These are phyloP conservation scores for Fusarium tricinctum DNA, from an alignment of 2,329 filamentous ascomycete species.

Conservation along the genomic window DNA sequence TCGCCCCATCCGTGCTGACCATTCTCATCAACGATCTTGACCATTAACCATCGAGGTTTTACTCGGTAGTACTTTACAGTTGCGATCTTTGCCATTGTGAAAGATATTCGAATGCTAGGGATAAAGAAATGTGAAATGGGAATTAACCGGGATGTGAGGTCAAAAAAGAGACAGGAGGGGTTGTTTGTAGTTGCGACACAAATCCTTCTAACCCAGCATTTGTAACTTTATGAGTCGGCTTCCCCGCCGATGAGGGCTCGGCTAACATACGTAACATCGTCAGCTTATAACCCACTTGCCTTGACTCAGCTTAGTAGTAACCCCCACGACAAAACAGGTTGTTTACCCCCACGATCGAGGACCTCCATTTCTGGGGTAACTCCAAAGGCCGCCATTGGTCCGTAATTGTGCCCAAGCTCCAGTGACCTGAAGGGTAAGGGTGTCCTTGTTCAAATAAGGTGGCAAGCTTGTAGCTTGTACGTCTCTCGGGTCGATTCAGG, in stretches of 20 bases:
- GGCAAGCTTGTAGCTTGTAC: too few relatives aligned
- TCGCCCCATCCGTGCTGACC: conserved; percentile 80
- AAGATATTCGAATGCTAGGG: too few relatives aligned
- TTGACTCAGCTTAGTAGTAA: neutral
- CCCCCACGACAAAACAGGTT: conserved; percentile 20
- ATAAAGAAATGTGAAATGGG: too few relatives aligned
- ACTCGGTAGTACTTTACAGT: conserved; percentile 80
- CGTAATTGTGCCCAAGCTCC: too few relatives aligned
- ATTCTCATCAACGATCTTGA: conserved; percentile 78
- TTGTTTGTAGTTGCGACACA: too few relatives aligned
- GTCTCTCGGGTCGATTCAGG: too few relatives aligned
- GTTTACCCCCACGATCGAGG: conserved; percentile 9
- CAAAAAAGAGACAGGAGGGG: too few relatives aligned
- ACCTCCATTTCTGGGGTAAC: conserved; percentile 15
- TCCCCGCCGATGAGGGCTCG: neutral
- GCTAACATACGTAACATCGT: conserved; percentile 2
- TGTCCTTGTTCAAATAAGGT: too few relatives aligned
- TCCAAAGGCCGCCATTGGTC: neutral
- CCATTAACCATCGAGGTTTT: conserved; percentile 81
- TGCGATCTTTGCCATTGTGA: conserved; percentile 52
- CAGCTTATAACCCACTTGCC: neutral
- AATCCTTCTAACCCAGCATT: neutral
- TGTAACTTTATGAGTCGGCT: conserved; percentile 7
- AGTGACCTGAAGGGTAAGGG: too few relatives aligned
- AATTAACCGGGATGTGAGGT: neutral